Evolutionary conservation across 2,329 filamentous ascomycete species (phyloP), one percentile per base, ranked within the genome.

Genomic region (Arthrobotrys entomopaga): DNA sequence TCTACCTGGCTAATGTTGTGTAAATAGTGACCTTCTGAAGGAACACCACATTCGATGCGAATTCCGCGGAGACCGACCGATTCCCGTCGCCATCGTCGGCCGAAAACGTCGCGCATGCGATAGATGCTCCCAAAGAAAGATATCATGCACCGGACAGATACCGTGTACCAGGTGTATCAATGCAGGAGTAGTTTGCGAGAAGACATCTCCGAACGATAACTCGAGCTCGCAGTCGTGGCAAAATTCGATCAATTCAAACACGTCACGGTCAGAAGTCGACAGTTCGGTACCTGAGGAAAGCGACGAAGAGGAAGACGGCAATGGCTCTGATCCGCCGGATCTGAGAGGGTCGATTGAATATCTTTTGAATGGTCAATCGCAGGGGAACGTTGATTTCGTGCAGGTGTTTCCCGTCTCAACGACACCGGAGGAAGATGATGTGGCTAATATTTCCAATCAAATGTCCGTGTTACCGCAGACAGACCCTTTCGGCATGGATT

Each of bases 1-100:
- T 34, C 6, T 10, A 34, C 2, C 29, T 34, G 29, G 29, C 29
- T 34, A 3, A 34, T 34, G 10, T 34, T 34, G 7, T 34, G 29
- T 34, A 2, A 46, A 26, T 15, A 73, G 69, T 29, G 69, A 73
- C 42, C 42, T 73, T 0, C 50, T 73, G n/a, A 73, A 73, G 42
- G 69, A 73, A 53, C 69, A 73, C 29, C 69, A 73, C 22, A 73
- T 73, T n/a, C 69, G 69, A 48, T 73, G 69, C 57, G 69, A 73
- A 46, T 73, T 73, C 56, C 69, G 69, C 11, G 69, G 69, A 22
- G 69, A 73, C 69, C 69, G 69, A 61, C 69, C 69, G 1, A 73
- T 73, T n/a, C 69, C 69, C 20, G 57, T 73, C 20, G 69, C 61
- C 42, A 52, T 73, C 42, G 69, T 73, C 15, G 69, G 69, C 43